phyloP scores from a whole-genome alignment of 345 rosid species.

The Populus nigra region DNA sequence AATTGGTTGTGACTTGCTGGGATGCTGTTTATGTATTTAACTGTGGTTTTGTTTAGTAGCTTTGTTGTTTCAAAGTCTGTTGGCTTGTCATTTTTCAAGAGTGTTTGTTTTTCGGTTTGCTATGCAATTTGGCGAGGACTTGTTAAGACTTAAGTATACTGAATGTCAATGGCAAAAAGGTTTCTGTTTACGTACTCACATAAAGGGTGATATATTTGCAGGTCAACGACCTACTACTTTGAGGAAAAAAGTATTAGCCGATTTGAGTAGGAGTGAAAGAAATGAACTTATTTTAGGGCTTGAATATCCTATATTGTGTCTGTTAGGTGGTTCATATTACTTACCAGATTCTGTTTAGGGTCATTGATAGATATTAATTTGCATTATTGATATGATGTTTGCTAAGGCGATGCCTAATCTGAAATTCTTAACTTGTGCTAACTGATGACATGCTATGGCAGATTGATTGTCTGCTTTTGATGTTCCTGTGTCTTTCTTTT shows the following conservation, averaged over 20 bases:
- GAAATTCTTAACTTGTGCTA: not conserved
- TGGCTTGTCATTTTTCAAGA: not conserved
- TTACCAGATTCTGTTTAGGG: not conserved
- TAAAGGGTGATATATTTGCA: not conserved
- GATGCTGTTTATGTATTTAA: not conserved
- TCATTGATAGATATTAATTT: not conserved
- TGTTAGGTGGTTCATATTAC: not conserved
- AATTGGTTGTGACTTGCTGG: conserved; percentile 9
- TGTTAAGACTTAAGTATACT: not conserved
- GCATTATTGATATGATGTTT: not conserved
- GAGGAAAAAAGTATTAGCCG: not conserved
- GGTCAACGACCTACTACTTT: not conserved
- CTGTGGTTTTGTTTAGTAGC: not conserved
- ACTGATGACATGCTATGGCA: not conserved
- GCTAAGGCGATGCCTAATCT: not conserved
- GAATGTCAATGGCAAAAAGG: not conserved
- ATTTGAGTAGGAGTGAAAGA: not conserved
- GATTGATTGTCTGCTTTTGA: not conserved
- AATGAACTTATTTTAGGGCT: not conserved
- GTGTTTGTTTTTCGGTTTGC: not conserved
- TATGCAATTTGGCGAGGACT: not conserved
- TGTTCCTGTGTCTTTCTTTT: not conserved
- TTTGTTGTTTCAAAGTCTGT: not conserved
- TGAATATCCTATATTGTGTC: not conserved
- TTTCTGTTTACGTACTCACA: not conserved